A percentile compares a stretch with the other conserved stretches of the same genome.
Evolutionary conservation across 768 basidiomycete species (phyloP).

Genomic region (Chalciporus pseudorubinellus): DNA sequence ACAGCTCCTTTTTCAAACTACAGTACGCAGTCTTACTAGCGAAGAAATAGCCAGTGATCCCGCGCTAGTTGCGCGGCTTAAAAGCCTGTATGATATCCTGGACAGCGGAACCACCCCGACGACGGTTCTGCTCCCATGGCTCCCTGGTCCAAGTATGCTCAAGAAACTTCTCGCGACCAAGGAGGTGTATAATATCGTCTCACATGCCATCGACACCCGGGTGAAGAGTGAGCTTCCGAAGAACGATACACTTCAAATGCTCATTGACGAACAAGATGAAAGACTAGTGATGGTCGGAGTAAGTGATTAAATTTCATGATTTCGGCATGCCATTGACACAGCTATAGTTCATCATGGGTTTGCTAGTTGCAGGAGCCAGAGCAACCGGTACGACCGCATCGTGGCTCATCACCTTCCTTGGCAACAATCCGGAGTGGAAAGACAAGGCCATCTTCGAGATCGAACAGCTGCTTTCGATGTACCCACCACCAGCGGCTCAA

Average conservation of each 20-base stretch:
- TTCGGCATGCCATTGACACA: slow-evolving; percentile 20
- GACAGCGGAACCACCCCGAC: slow-evolving; percentile 71
- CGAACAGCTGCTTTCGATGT: slow-evolving; percentile 48
- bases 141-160: slow-evolving; percentile 71
- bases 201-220: slow-evolving; percentile 53
- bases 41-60: slow-evolving; percentile 70
- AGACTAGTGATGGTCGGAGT: slow-evolving; percentile 68
- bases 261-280: slow-evolving; percentile 70
- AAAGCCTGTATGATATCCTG: slow-evolving; percentile 62
- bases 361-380: slow-evolving; percentile 77
- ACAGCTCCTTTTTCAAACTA: slow-evolving; percentile 72
- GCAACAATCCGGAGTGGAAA: slow-evolving; percentile 64
- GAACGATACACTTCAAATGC: slow-evolving; percentile 72
- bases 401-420: slow-evolving; percentile 74
- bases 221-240: slow-evolving; percentile 52
- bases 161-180: slow-evolving; percentile 72
- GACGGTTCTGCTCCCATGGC: slow-evolving; percentile 72
- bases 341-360: slow-evolving; percentile 74
- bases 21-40: slow-evolving; percentile 63
- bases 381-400: slow-evolving; percentile 80
- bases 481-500: slow-evolving; percentile 29
- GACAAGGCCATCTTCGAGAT: slow-evolving; percentile 60
- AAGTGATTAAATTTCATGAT: slow-evolving; percentile 25
- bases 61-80: slow-evolving; percentile 57
- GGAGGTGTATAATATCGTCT: slow-evolving; percentile 69